Base-by-base conservation (phyloP, 352 stramenopile genomes). In the Phytophthora megakarya region DNA sequence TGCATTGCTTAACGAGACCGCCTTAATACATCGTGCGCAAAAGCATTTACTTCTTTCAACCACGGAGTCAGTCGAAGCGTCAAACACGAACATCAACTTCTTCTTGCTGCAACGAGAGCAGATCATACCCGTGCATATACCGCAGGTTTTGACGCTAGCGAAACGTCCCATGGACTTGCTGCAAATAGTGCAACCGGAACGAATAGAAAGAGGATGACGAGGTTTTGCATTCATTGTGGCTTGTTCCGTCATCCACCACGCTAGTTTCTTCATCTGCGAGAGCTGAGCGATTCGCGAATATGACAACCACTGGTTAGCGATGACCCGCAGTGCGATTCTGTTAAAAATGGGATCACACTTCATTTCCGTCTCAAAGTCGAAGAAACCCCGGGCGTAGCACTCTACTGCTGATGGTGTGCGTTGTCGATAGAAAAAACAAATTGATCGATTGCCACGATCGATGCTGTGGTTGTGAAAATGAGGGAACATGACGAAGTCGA, bases 211-310 rank as follows among this genome's bases (percentile, higher is more conserved):
- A 1, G 62, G 56, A 10, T 57, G 65, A 12, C 43, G 49, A n/a
- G 55, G 28, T 23, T 52, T 65, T 0, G 18, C 33, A 8, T 66
- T 51, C 9, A 42, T 42, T 7, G 61, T 37, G 10, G 62, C 51
- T 43, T 70, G 56, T 48, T 66, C 44, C 22, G 65, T 65, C 25
- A 76, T 28, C 19, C 33, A 70, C 61, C 76, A 85, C 45, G 75
- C 62, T 21, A 85, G 64, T 33, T 88, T 88, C 66, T 86, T 88
- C 67, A 78, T 86, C 15, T 80, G 61, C 13, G 73, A 66, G 3
- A 78, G 71, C 35, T 75, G 48, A 18, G 71, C 75, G 43, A 75
- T 70, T 55, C 80, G 65, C 38, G 68, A 65, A 13, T 72, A 65
- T 11, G 73, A 73, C 15, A 79, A 26, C 49, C 71, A 63, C 46